Evolutionary conservation across 2,329 filamentous ascomycete species (phyloP).

Genomic region (Aspergillus flavus): DNA sequence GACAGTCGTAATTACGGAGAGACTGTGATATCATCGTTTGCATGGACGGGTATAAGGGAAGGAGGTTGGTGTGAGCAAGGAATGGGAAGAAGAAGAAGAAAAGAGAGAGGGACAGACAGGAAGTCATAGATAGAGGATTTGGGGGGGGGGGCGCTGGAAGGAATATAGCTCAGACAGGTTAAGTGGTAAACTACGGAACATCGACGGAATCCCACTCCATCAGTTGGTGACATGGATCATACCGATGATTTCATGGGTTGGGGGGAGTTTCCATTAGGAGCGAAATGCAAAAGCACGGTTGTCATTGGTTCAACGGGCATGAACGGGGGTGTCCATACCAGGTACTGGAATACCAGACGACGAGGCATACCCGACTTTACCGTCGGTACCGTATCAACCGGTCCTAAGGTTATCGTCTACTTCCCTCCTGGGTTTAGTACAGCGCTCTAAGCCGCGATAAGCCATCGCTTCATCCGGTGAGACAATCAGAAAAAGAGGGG

Average conservation of each 20-base stretch:
- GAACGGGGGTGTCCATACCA: not conserved
- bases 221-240: conserved; percentile 4
- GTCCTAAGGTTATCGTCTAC: not conserved
- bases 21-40: conserved; percentile 33
- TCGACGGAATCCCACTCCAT: conserved; percentile 3
- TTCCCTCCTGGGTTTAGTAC: not conserved
- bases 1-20: conserved; percentile 20
- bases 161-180: conserved; percentile 2
- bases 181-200: conserved; percentile 11
- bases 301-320: not conserved
- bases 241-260: conserved; percentile 13
- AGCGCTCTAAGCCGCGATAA: conserved; percentile 14
- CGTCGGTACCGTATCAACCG: conserved; percentile 1
- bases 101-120: conserved; percentile 5
- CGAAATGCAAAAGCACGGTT: not conserved
- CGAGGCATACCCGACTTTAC: not conserved
- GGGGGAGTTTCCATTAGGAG: not conserved
- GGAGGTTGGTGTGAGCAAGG: conserved; percentile 5
- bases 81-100: conserved; percentile 3
- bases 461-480: conserved; percentile 20
- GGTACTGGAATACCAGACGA: conserved; percentile 1
- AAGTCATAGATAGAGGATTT: conserved; percentile 4
- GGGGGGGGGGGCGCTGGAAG: not conserved
- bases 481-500: conserved; percentile 8
- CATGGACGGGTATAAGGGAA: conserved; percentile 6